phyloP scores from a whole-genome alignment of 148 eudicot species.

The Rhododendron vialii region DNA sequence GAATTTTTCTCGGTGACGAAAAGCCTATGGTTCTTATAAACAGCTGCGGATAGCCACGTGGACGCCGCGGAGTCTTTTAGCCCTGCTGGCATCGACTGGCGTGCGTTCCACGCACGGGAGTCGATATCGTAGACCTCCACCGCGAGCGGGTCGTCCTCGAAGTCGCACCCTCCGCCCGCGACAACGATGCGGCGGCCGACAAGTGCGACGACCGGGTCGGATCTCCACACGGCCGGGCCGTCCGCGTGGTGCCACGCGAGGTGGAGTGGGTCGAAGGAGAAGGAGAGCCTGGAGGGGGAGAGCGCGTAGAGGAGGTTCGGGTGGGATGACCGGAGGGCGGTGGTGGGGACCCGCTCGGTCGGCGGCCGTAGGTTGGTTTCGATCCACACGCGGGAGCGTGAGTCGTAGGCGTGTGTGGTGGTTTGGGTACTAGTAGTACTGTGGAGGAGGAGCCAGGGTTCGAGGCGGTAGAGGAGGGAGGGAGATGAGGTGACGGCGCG shows the following conservation, averaged over 20 bases:
- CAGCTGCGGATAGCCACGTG: slow-evolving; percentile 54
- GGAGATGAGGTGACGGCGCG: slow-evolving; percentile 39
- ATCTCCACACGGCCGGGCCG: not conserved
- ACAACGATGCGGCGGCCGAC: not conserved
- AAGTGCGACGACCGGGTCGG: not conserved
- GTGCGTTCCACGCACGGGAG: slow-evolving; percentile 36
- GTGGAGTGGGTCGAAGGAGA: slow-evolving; percentile 50
- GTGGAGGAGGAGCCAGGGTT: slow-evolving; percentile 67
- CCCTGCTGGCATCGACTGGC: slow-evolving; percentile 44
- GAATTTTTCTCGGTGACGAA: slow-evolving; percentile 46
- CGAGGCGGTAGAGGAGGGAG: slow-evolving; percentile 17
- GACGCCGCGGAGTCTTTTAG: slow-evolving; percentile 46
- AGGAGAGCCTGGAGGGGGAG: slow-evolving; percentile 26
- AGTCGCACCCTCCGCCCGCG: slow-evolving; percentile 6
- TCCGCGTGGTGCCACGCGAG: slow-evolving; percentile 1
- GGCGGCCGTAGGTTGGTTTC: slow-evolving; percentile 10
- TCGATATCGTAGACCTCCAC: slow-evolving; percentile 15
- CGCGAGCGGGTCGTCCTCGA: not conserved
- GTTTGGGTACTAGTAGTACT: slow-evolving; percentile 2
- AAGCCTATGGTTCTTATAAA: slow-evolving; percentile 12
- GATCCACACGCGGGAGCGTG: slow-evolving; percentile 49
- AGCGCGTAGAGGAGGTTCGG: slow-evolving; percentile 41
- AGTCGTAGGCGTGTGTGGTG: slow-evolving; percentile 48
- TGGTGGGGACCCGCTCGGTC: slow-evolving; percentile 1
- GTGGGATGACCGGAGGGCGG: slow-evolving; percentile 29